These are phyloP conservation scores for Theobroma cacao DNA, from an alignment of 345 rosid species.

Conservation along the genomic window DNA sequence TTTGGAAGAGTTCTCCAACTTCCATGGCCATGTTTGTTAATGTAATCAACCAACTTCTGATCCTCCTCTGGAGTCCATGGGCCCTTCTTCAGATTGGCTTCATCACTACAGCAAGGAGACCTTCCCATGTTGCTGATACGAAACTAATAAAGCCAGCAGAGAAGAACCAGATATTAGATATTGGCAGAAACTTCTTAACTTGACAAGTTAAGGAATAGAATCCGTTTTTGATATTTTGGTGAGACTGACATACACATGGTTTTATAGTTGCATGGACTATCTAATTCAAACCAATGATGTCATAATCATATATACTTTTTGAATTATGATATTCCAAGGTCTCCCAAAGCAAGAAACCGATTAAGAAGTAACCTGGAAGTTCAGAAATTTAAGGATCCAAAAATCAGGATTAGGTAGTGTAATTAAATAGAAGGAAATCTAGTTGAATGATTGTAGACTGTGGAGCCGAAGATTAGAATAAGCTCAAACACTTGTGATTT, in stretches of 20 bases:
- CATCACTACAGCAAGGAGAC: conserved; percentile 47
- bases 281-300: conserved; percentile 17
- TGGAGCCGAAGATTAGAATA: too few relatives aligned
- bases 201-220: not conserved
- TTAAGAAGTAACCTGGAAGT: not conserved
- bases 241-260: not conserved
- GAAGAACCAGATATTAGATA: not conserved
- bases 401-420: too few relatives aligned
- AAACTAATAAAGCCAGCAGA: not conserved
- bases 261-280: conserved; percentile 18
- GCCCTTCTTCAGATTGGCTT: conserved; percentile 58
- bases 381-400: too few relatives aligned
- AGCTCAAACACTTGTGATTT: too few relatives aligned
- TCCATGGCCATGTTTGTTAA: conserved; percentile 52
- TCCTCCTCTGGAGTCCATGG: conserved; percentile 88
- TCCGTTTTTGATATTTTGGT: not conserved
- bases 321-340: not conserved
- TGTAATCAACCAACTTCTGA: conserved; percentile 47
- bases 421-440: too few relatives aligned
- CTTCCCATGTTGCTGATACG: conserved; percentile 36
- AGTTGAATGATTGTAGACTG: too few relatives aligned
- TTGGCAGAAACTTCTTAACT: too few relatives aligned
- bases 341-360: conserved; percentile 5
- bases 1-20: conserved; percentile 76
- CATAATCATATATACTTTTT: not conserved